These are phyloP conservation scores for Pestalotiopsis sp. DNA, from an alignment of 2,329 filamentous ascomycete genomes.

Conservation along the genomic window DNA sequence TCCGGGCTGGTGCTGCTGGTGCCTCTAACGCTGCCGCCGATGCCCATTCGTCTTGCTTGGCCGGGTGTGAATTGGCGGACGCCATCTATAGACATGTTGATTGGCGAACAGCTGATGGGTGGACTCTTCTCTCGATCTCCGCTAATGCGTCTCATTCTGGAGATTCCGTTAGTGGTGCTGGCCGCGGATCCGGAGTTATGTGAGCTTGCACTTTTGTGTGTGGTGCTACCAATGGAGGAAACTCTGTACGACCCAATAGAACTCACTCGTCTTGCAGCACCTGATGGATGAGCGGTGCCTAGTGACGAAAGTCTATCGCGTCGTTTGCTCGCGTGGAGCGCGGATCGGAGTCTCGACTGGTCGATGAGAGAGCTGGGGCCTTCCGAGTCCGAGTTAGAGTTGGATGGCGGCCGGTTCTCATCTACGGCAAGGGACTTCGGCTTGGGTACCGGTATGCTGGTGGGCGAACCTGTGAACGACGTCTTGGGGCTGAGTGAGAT, in stretches of 20 bases:
- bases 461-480: conserved; percentile 19
- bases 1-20: conserved; percentile 19
- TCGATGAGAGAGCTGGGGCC: conserved; percentile 50
- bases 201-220: conserved; percentile 28
- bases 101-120: conserved; percentile 53
- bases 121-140: conserved; percentile 52
- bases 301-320: conserved; percentile 41
- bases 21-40: conserved; percentile 41
- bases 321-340: conserved; percentile 54
- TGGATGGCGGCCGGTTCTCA: conserved; percentile 53
- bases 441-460: background rate
- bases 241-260: conserved; percentile 40
- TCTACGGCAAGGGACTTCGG: conserved; percentile 35
- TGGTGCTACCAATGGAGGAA: conserved; percentile 13
- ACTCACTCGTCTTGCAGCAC: conserved; percentile 41
- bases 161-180: conserved; percentile 56
- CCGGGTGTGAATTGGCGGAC: conserved; percentile 49
- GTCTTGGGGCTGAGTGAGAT: conserved; percentile 28
- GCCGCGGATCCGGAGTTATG: conserved; percentile 42
- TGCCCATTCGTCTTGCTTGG: conserved; percentile 59
- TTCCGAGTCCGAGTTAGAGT: conserved; percentile 44
- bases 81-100: conserved; percentile 30
- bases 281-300: conserved; percentile 28
- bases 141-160: conserved; percentile 51
- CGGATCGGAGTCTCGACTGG: conserved; percentile 54